Evolutionary conservation across 2,329 filamentous ascomycete genomes (phyloP), one percentile per base, ranked within the genome.

Genomic region (Aspergillus transmontanensis): DNA sequence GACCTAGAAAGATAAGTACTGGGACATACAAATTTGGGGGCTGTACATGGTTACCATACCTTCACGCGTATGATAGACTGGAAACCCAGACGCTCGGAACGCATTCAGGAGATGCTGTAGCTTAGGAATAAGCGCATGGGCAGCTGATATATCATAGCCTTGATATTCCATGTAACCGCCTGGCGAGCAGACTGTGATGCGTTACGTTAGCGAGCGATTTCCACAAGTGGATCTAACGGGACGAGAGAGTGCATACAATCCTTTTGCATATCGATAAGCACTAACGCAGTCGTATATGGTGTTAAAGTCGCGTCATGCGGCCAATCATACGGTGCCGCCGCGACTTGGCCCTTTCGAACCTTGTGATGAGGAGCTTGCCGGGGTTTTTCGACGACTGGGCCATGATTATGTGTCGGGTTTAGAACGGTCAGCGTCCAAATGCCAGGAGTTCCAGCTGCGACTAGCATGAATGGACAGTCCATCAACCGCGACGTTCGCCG

Each of bases 221-320:
- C 12, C 36, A 14, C 11, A n/a, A 23, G 11, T n/a, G 41, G 14
- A 12, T 4, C 10, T 10, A n/a, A 7, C 28, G 39, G 32, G n/a
- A 21, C 19, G 41, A 26, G 34, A 26, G 26, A 21, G 53, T 39
- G 72, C 79, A 60, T 69, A 82, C 80, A 82, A 68, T 83, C 81
- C 58, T 80, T 78, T 64, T 83, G 81, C 81, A 83, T 82, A 66
- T 83, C 81, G 62, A 83, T 79, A 12, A 83, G 73, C 28, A 82
- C 78, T 48, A 83, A 69, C 0, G 80, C 81, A 30, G 80, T 82
- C 6, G 79, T 82, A 63, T 78, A 80, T 28, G 80, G 78, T 5
- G 76, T 78, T 48, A 83, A 75, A 9, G 76, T 76, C 1, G 77
- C 76, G 70, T 82, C 79, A 65, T 82, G 80, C 10, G 81, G 81